Conservation (phyloP, 345 rosid species). For the Ceriops zippeliana region DNA sequence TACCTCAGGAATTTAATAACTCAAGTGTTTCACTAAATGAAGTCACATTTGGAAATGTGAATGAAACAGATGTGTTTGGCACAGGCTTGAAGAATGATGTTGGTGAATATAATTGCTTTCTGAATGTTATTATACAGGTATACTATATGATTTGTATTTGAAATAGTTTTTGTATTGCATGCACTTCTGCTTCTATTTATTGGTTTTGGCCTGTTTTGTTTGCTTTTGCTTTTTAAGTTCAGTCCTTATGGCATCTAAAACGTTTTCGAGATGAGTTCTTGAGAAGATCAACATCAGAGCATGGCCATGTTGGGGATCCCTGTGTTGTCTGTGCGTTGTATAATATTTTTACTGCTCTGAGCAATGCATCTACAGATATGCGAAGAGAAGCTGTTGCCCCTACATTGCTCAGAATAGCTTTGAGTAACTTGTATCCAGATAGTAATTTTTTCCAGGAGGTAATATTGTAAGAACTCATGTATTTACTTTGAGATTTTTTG, state of each 20-base stretch:
- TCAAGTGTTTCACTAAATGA: constrained; percentile 33
- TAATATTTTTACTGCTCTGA: constrained; percentile 70
- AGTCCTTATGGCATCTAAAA: constrained; percentile 96
- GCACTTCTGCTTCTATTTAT: constrained; percentile 8
- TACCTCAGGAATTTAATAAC: constrained; percentile 30
- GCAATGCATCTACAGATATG: constrained; percentile 47
- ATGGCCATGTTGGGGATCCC: constrained; percentile 88
- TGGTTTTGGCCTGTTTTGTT: constrained; percentile 10
- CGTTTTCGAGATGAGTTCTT: constrained; percentile 75
- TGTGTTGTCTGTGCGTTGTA: constrained; percentile 86
- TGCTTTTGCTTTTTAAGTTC: constrained; percentile 25
- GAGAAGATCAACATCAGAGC: constrained; percentile 63
- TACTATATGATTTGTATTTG: neutral
- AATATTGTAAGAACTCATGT: constrained; percentile 18
- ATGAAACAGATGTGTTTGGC: constrained; percentile 51
- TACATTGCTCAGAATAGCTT: constrained; percentile 73
- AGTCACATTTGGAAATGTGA: constrained; percentile 26
- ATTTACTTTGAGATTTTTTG: constrained; percentile 7
- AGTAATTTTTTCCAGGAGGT: constrained; percentile 96
- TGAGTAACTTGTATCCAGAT: constrained; percentile 87
- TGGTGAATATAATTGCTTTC: constrained; percentile 97
- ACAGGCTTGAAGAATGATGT: constrained; percentile 88
- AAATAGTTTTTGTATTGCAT: neutral
- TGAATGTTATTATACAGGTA: constrained; percentile 98
- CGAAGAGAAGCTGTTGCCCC: constrained; percentile 82